Base-by-base conservation (phyloP, 768 basidiomycete genomes). In the Cubamyces sp. region DNA sequence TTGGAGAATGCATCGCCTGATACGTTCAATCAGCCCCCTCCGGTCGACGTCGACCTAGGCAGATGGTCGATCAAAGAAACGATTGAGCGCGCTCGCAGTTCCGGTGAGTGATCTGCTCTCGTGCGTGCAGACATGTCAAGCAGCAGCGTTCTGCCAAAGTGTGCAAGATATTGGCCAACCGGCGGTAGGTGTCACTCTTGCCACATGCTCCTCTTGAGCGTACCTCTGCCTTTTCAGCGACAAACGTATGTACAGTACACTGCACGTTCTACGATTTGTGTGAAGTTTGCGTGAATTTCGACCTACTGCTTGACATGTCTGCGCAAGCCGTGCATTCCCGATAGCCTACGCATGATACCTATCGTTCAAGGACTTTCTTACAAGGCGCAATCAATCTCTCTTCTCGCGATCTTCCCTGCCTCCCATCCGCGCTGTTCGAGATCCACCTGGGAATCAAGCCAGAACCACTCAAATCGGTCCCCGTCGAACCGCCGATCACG, bases 371-470 rank as follows among this genome's bases (percentile, higher is more conserved):
- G 54, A 46, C 40, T 46, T 64, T 59, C 37, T 51, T 54, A 59
- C 75, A 79, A 91, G 91, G 91, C 66, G 79, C 82, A 40, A 78
- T 94, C 69, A 94, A 93, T 74, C 76, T 94, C 65, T 82, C 88
- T 6, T 86, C 90, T 23, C 86, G 92, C 62, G 84, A 82, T 51
- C 75, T 94, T 63, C 82, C 80, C 3, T 91, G 91, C 70, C 71
- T 94, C 21, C 92, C 92, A 4, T 88, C 88, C 3, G 87, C 84
- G 0, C 76, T 94, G 25, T 94, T 91, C 68, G 88, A 92, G 66
- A 82, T 91, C 11, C 92, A 94, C 74, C 79, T 94, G 26, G 87
- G 86, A 6, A 76, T 94, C 55, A 90, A 79, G 5, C 88, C 92
- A 1, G 86, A 87, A 46, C 78, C 81, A n/a, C 76, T 94, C 41